These are phyloP conservation scores for Trametes meyenii DNA, from an alignment of 768 basidiomycete genomes.

Conservation along the genomic window DNA sequence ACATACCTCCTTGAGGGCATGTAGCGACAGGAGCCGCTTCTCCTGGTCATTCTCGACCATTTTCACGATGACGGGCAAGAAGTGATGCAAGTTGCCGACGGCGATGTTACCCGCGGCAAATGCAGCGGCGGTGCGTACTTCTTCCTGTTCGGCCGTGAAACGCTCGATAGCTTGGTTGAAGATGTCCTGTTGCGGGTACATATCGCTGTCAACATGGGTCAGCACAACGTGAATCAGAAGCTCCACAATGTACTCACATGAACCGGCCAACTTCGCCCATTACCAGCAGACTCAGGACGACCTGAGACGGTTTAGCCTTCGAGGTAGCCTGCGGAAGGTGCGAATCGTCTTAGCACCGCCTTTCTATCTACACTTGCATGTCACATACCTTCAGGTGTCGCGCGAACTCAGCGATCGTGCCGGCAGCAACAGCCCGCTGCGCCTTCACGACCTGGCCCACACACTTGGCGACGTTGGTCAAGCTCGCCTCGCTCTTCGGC, in stretches of 20 bases:
- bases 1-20: slow-evolving; percentile 88
- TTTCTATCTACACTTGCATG: neutral
- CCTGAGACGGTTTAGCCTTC: slow-evolving; percentile 65
- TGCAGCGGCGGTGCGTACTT: slow-evolving; percentile 87
- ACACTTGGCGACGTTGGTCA: slow-evolving; percentile 80
- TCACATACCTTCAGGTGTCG: slow-evolving; percentile 70
- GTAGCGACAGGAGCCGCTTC: slow-evolving; percentile 83
- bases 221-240: neutral
- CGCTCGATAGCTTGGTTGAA: slow-evolving; percentile 75
- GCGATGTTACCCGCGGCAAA: slow-evolving; percentile 97
- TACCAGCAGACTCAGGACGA: slow-evolving; percentile 84
- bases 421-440: slow-evolving; percentile 71
- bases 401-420: slow-evolving; percentile 83
- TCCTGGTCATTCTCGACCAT: slow-evolving; percentile 73
- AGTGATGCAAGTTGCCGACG: slow-evolving; percentile 87
- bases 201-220: slow-evolving; percentile 60
- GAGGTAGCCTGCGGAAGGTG: slow-evolving; percentile 34
- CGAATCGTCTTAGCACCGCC: neutral
- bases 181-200: slow-evolving; percentile 78
- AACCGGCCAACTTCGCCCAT: slow-evolving; percentile 93
- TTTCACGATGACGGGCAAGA: slow-evolving; percentile 83
- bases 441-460: slow-evolving; percentile 81
- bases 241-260: slow-evolving; percentile 54
- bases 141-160: slow-evolving; percentile 81
- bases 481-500: slow-evolving; percentile 54